Evolutionary conservation across 176 grass and related monocot genomes (phyloP).

Genomic region (Carex cristatella): DNA sequence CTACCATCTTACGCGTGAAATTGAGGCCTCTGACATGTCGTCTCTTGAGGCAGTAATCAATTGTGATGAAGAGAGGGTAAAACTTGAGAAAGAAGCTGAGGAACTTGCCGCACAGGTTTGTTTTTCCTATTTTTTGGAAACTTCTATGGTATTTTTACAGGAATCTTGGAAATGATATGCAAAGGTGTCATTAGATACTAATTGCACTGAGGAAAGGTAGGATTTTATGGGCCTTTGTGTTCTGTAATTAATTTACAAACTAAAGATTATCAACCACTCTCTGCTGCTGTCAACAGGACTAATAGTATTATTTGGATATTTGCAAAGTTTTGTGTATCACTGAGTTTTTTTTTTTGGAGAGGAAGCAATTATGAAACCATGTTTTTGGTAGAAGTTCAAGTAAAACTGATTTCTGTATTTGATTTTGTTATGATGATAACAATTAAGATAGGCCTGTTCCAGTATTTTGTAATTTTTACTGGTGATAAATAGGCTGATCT

Average conservation of each 20-base stretch:
- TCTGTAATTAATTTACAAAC: not conserved
- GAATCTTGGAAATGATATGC: not conserved
- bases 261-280: not conserved
- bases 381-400: not conserved
- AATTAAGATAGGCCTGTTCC: not conserved
- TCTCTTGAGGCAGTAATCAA: constrained; percentile 70
- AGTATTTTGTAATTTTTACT: not conserved
- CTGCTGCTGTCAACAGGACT: not conserved
- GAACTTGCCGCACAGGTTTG: constrained; percentile 54
- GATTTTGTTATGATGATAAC: not conserved
- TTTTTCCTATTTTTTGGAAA: constrained; percentile 11
- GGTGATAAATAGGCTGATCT: not conserved
- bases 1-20: constrained; percentile 71
- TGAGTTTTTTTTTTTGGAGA: not conserved
- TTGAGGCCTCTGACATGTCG: constrained; percentile 97
- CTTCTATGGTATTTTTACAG: not conserved
- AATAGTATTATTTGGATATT: not conserved
- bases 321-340: not conserved
- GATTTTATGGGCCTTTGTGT: not conserved
- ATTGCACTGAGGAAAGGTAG: not conserved
- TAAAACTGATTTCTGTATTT: not conserved
- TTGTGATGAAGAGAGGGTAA: constrained; percentile 90
- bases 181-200: not conserved
- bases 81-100: constrained; percentile 90
- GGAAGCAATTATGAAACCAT: not conserved